Evolutionary conservation across 768 basidiomycete genomes (phyloP), one percentile per base, ranked within the genome.

Genomic region (Rhizopogon vulgaris): DNA sequence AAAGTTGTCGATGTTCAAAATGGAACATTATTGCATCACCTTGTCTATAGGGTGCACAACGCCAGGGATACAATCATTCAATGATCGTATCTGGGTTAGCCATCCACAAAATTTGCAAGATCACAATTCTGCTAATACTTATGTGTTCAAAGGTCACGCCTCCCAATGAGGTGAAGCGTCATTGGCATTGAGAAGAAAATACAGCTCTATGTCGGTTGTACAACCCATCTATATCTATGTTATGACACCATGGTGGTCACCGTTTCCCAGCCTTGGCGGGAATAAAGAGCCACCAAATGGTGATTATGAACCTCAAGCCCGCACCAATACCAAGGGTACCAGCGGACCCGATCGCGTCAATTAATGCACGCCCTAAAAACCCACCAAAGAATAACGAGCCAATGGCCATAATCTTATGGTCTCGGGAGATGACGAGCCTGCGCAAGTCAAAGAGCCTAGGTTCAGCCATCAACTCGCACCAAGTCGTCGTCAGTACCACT

Each of bases 401-500:
- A 47, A 84, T 79, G 27, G 80, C 87, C 56, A 85, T 71, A 46
- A 84, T 61, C 60, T 82, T 80, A 67, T 85, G 81, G 65, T 91
- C 87, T 40, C 87, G 80, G 3, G 82, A 74, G 37, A 68, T 69
- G 56, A 85, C 78, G 45, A 64, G 67, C 49, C 75, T 67, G 32
- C 73, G 72, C 43, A 78, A 52, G 34, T 73, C 61, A 72, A 90
- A 84, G 22, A 93, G 78, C 53, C 77, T 71, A 8, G 88, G 87
- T 65, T 90, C 87, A 49, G 83, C 81, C 74, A 86, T 78, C 38
- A 91, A 76, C 63, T 91, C 89, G 59, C 87, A 85, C 87, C 87
- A 92, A 56, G 89, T 76, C 14, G 85, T 86, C n/a, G 89, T 92
- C 11, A 91, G 71, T 41, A 90, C 87, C 56, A 90, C 85, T 81